phyloP scores from a whole-genome alignment of 2,329 filamentous ascomycete genomes.

The Daldinia eschscholtzii region DNA sequence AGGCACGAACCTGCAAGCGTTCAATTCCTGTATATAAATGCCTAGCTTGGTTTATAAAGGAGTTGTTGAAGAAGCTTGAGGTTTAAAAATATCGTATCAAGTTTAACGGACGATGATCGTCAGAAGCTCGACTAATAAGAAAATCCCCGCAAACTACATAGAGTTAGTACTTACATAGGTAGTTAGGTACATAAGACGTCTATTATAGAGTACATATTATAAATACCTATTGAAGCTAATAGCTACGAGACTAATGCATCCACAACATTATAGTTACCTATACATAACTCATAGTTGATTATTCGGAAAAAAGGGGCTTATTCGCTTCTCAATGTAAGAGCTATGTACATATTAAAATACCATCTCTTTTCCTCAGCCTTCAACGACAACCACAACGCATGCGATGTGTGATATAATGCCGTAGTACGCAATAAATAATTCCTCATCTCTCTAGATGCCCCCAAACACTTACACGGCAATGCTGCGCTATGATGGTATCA shows the following conservation, averaged over 20 bases:
- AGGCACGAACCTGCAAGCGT: neutral
- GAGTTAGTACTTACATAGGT: slow-evolving; percentile 1
- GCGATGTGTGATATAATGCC: slow-evolving; percentile 21
- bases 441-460: slow-evolving; percentile 20
- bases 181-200: neutral
- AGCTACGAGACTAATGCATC: neutral
- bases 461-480: slow-evolving; percentile 21
- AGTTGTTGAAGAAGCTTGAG: neutral
- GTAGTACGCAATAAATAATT: slow-evolving; percentile 11
- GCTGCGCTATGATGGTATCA: slow-evolving; percentile 44
- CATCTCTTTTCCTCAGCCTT: slow-evolving; percentile 7
- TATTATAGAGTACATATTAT: neutral
- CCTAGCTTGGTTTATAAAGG: neutral
- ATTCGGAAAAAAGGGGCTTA: neutral
- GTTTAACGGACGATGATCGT: slow-evolving; percentile 7
- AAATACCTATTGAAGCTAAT: neutral
- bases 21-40: neutral
- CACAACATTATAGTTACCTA: neutral
- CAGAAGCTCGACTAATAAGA: slow-evolving; percentile 9
- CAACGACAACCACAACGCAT: neutral
- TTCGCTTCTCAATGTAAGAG: neutral
- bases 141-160: slow-evolving; percentile 29
- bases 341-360: slow-evolving; percentile 22
- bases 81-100: slow-evolving; percentile 19
- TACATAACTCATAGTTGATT: no score